Evolutionary conservation across 2,329 filamentous ascomycete genomes (phyloP), one percentile per base, ranked within the genome.

Genomic region (Triangularia verruculosa): DNA sequence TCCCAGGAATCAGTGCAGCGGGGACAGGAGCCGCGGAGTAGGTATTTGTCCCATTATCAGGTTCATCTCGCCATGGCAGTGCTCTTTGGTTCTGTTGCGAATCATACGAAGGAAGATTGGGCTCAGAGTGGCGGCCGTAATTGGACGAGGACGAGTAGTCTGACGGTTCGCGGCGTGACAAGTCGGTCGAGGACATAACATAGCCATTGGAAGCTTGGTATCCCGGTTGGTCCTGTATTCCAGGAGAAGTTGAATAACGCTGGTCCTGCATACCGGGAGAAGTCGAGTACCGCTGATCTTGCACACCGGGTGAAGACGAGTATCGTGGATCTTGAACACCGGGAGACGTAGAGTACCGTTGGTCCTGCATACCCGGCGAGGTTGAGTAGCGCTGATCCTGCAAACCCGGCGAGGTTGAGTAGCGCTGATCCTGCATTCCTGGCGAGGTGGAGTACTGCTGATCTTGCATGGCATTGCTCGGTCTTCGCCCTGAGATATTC

Each of bases 1-100:
- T 78, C 3, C 86, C 86, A n/a, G 86, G 83, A 7, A 89, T 81
- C 22, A 89, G 76, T 3, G 85, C 84, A 1, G 84, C 73, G 4
- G 86, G 86, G 1, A 87, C 77, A 3, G 78, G 72, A 1, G 82
- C 80, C 20, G 82, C 67, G 3, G 72, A 75, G 70, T 83, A 82
- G 47, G 74, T 28, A 70, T 68, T 47, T 64, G 72, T 61, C 3
- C 66, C 70, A 30, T 75, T 74, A 6, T 80, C 77, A 34, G 76
- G 62, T 24, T 82, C 80, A 59, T 68, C 72, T 3, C 72, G 72
- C 28, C 74, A 72, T 13, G 72, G 68, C 6, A 72, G 64, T 27
- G 76, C 75, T 25, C 74, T 66, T 65, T 75, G 69, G 17, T 68
- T 66, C 3, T 68, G 65, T 57, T 75, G 70, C 62, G 71, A 64